Conservation (phyloP, 306 rosid genomes). For the Vigna hirtella region DNA sequence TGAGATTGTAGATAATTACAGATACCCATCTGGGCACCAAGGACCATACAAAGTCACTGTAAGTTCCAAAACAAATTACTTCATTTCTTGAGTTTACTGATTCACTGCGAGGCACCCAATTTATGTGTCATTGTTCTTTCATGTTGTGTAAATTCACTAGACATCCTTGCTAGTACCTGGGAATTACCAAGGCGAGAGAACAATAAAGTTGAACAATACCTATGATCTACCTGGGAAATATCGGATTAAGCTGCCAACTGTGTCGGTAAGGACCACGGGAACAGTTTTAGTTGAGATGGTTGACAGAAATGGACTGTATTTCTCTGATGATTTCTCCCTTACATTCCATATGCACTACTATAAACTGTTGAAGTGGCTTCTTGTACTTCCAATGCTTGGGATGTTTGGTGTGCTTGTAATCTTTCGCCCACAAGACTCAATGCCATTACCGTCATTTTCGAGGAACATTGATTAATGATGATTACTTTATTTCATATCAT, state of each 20-base stretch:
- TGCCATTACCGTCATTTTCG: slow-evolving; percentile 94
- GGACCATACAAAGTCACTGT: slow-evolving; percentile 93
- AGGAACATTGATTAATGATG: slow-evolving; percentile 75
- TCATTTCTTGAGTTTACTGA: background rate
- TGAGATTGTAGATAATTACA: slow-evolving; percentile 82
- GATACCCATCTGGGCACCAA: slow-evolving; percentile 90
- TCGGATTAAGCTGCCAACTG: slow-evolving; percentile 86
- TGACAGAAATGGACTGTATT: slow-evolving; percentile 90
- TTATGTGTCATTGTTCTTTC: slow-evolving; percentile 22
- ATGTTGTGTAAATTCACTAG: slow-evolving; percentile 56
- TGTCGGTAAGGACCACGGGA: slow-evolving; percentile 84
- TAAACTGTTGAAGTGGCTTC: slow-evolving; percentile 93
- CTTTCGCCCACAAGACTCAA: slow-evolving; percentile 87
- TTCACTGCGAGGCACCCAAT: slow-evolving; percentile 3
- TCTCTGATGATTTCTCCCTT: slow-evolving; percentile 91
- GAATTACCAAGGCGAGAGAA: slow-evolving; percentile 97
- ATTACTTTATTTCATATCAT: slow-evolving; percentile 31
- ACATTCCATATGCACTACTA: slow-evolving; percentile 98
- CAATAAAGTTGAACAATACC: slow-evolving; percentile 69
- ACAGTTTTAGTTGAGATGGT: slow-evolving; percentile 97
- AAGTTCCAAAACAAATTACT: slow-evolving; percentile 39
- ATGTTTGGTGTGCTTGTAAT: slow-evolving; percentile 92
- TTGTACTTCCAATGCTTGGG: slow-evolving; percentile 94
- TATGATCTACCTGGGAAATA: slow-evolving; percentile 74
- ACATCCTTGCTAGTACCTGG: slow-evolving; percentile 92